Evolutionary conservation across 768 basidiomycete species (phyloP).

Genomic region (Russula sp.): DNA sequence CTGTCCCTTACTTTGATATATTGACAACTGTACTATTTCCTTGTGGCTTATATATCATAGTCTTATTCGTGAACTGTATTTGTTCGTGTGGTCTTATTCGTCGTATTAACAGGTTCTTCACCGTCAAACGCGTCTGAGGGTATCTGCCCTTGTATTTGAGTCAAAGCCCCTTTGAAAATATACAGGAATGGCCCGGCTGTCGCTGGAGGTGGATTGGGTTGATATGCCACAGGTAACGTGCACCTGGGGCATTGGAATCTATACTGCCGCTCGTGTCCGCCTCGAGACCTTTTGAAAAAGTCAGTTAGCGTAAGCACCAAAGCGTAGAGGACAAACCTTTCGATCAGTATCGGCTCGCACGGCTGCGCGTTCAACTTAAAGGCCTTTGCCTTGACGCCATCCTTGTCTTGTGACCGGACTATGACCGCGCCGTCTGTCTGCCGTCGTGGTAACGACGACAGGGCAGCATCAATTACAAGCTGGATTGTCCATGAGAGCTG

Average conservation of each 20-base stretch:
- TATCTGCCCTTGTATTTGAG: constrained; percentile 82
- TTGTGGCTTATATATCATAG: neutral
- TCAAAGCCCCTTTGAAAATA: constrained; percentile 72
- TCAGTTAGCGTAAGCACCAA: constrained; percentile 24
- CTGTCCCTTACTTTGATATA: neutral
- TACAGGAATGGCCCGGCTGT: constrained; percentile 77
- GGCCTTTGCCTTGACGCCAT: constrained; percentile 49
- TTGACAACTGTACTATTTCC: too few species aligned
- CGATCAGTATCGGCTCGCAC: constrained; percentile 63
- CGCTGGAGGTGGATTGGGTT: constrained; percentile 64
- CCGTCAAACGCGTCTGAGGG: constrained; percentile 78
- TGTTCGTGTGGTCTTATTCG: neutral
- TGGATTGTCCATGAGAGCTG: constrained; percentile 26
- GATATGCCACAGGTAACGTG: constrained; percentile 65
- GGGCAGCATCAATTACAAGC: constrained; percentile 77
- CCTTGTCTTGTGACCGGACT: constrained; percentile 63
- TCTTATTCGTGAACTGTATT: neutral
- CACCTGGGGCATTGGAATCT: constrained; percentile 65
- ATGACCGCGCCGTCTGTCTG: constrained; percentile 77
- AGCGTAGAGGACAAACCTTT: constrained; percentile 46
- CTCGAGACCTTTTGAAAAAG: constrained; percentile 36
- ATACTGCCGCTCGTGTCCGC: constrained; percentile 71
- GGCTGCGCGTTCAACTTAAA: constrained; percentile 82
- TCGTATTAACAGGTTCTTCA: constrained; percentile 25
- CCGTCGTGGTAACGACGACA: constrained; percentile 60